Evolutionary conservation across 345 rosid genomes (phyloP), one percentile per base, ranked within the genome.

Genomic region (Stellera chamaejasme): DNA sequence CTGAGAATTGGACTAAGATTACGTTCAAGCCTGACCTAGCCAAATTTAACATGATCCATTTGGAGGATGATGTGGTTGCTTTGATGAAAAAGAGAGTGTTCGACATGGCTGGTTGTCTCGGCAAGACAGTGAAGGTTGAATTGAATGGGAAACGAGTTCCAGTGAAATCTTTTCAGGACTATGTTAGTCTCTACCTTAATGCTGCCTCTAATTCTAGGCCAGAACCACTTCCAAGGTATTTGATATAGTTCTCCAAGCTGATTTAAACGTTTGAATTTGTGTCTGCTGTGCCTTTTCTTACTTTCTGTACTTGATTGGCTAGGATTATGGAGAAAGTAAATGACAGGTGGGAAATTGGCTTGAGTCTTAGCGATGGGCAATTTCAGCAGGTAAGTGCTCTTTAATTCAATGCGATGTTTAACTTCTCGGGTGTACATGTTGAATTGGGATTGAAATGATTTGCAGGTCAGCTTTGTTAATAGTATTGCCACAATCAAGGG

Each of bases 381-480:
- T 94, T 94, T 67, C 99, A 90, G 58, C 99, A 93, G 99, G 97
- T 93, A 55, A 6, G 2, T 11, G 5, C 0, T 11, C 4, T 0
- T 46, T 9, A 50, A 27, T 61, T 45, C 23, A 52, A 28, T 16
- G 2, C 11, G 36, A 13, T 11, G 58, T 2, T 45, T 12, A 19
- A 14, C 36, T 54, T 16, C 36, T 27, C 36, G 14, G 2, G 47
- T 11, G 52, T 11, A 2, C 7, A 49, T 39, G 11, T 23, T 7
- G 5, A n/a, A 28, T 43, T 39, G 44, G 46, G 13, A 51, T 27
- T 59, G 43, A 10, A 52, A 32, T 52, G 54, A 45, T 57, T 50
- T 39, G 6, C 83, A 93, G 96, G 97, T 89, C 69, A 93, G 99
- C 82, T 93, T 90, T 66, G 99, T 87, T 10, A 93, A 93, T 66